Conservation (phyloP, 2,329 filamentous ascomycete species). For the Clonostachys solani region DNA sequence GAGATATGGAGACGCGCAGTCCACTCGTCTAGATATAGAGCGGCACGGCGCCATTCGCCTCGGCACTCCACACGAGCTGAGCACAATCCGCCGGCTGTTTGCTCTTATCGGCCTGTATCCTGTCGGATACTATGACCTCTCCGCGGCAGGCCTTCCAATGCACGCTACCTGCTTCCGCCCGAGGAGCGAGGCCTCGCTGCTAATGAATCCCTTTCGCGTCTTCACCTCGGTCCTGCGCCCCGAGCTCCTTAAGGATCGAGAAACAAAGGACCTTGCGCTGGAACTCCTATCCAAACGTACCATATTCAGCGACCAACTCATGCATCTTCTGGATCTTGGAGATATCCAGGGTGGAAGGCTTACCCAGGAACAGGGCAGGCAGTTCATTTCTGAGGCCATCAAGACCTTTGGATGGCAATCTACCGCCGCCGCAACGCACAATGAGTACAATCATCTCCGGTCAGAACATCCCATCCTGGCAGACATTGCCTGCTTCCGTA, state of each 20-base stretch:
- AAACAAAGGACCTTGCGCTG: conserved; percentile 21
- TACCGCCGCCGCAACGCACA: conserved; percentile 28
- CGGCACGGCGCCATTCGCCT: conserved; percentile 44
- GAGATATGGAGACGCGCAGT: neutral
- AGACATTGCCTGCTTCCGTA: conserved; percentile 35
- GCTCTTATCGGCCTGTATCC: conserved; percentile 40
- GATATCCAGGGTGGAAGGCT: conserved; percentile 21
- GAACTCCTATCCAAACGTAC: conserved; percentile 26
- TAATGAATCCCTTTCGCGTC: conserved; percentile 35
- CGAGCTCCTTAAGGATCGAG: conserved; percentile 27
- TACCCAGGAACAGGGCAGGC: conserved; percentile 17
- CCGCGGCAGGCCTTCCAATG: conserved; percentile 39
- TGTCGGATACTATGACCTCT: conserved; percentile 48
- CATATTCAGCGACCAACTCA: conserved; percentile 33
- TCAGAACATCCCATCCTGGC: conserved; percentile 41
- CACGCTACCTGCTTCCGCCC: conserved; percentile 49
- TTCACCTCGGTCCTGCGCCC: conserved; percentile 30
- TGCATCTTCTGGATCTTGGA: conserved; percentile 25
- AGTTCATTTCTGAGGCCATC: conserved; percentile 36
- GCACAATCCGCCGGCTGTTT: conserved; percentile 37
- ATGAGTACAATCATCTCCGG: conserved; percentile 34
- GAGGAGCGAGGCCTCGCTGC: conserved; percentile 20
- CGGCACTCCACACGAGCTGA: conserved; percentile 36
- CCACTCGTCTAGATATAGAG: conserved; percentile 13
- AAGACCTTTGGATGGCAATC: conserved; percentile 43